Conservation (phyloP, 352 stramenopile genomes). For the Globisporangium uncinulatum region DNA sequence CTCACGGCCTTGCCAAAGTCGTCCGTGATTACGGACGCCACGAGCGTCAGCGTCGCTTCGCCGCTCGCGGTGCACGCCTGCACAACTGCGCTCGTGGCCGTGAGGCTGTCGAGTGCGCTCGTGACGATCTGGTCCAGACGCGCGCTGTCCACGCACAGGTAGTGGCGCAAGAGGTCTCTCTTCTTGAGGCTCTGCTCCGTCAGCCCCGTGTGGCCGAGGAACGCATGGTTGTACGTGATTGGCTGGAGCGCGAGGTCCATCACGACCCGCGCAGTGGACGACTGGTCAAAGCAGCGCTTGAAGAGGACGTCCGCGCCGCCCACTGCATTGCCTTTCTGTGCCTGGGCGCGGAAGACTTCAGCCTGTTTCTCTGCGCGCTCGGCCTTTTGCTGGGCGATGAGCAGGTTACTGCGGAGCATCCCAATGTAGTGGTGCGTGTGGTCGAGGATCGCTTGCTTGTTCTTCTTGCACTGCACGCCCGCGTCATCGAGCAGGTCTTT, state of each 20-base stretch:
- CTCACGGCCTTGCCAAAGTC: slow-evolving; percentile 37
- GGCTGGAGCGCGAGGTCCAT: slow-evolving; percentile 45
- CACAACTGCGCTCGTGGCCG: slow-evolving; percentile 39
- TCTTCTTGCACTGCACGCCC: slow-evolving; percentile 73
- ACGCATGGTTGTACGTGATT: slow-evolving; percentile 52
- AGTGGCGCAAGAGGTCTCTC: slow-evolving; percentile 26
- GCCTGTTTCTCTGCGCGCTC: slow-evolving; percentile 48
- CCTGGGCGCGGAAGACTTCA: slow-evolving; percentile 27
- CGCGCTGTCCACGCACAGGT: slow-evolving; percentile 42
- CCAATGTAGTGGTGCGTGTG: slow-evolving; percentile 66
- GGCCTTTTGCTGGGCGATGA: slow-evolving; percentile 56
- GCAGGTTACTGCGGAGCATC: slow-evolving; percentile 53
- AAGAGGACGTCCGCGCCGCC: slow-evolving; percentile 11
- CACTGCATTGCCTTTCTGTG: no score
- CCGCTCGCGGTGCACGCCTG: slow-evolving; percentile 40
- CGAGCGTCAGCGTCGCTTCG: slow-evolving; percentile 46
- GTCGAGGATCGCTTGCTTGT: slow-evolving; percentile 73
- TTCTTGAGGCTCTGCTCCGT: slow-evolving; percentile 36
- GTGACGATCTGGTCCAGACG: slow-evolving; percentile 45
- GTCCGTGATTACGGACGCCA: slow-evolving; percentile 53
- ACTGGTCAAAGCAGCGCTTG: slow-evolving; percentile 67
- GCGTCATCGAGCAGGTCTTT: slow-evolving; percentile 60
- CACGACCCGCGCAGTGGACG: slow-evolving; percentile 47
- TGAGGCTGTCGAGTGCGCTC: slow-evolving; percentile 31
- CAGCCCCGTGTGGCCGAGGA: slow-evolving; percentile 39